Evolutionary conservation across 768 basidiomycete species (phyloP).

Genomic region (Exsudoporus frostii): DNA sequence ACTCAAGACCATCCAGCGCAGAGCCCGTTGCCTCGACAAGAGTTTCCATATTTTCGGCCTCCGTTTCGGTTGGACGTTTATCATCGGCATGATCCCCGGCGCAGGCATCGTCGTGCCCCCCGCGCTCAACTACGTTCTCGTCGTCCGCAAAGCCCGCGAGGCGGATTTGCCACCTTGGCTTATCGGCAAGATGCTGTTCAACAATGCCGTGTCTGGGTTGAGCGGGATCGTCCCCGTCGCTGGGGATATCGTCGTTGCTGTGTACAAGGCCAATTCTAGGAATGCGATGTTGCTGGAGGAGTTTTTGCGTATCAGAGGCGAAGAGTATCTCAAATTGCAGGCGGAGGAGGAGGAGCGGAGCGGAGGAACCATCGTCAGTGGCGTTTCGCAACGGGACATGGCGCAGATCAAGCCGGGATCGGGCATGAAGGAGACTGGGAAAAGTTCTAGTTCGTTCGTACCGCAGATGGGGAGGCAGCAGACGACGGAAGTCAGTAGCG

Average conservation of each 20-base stretch:
- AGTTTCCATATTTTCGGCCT: conserved; percentile 77
- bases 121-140: conserved; percentile 67
- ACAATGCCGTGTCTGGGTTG: conserved; percentile 66
- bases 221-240: conserved; percentile 68
- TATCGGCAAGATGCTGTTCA: conserved; percentile 66
- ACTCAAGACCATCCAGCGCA: conserved; percentile 66
- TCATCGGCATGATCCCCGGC: conserved; percentile 72
- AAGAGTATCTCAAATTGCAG: conserved; percentile 59
- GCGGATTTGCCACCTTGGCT: conserved; percentile 74
- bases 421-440: conserved; percentile 39
- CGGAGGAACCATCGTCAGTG: conserved; percentile 5
- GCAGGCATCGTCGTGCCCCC: conserved; percentile 66
- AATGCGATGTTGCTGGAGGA: conserved; percentile 88
- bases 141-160: conserved; percentile 70
- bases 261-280: conserved; percentile 85
- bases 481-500: conserved; percentile 12
- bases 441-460: conserved; percentile 17
- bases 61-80: conserved; percentile 83
- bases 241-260: conserved; percentile 74
- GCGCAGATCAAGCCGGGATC: conserved; percentile 55
- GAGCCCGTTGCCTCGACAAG: conserved; percentile 87
- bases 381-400: conserved; percentile 33
- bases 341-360: conserved; percentile 30
- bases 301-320: conserved; percentile 73
- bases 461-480: conserved; percentile 23